Evolutionary conservation across 371 early-diverging fungal genomes (phyloP).

Genomic region (Massospora cicadina): DNA sequence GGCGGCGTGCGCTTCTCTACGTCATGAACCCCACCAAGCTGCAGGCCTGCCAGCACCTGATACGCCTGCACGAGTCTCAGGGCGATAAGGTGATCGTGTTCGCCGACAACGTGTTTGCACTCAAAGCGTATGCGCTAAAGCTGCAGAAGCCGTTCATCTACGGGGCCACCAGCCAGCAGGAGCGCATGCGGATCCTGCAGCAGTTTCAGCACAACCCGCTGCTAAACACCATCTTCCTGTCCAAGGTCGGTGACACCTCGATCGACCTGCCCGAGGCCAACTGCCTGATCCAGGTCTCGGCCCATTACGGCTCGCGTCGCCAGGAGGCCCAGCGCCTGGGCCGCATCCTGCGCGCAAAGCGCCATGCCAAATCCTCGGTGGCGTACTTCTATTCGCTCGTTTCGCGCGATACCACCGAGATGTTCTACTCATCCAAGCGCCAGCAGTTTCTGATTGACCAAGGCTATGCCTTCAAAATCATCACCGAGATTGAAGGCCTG

Average conservation of each 20-base stretch:
- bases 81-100: constrained; percentile 99
- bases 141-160: constrained; percentile 90
- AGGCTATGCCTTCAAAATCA: constrained; percentile 98
- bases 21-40: constrained; percentile 99
- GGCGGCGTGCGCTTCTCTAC: constrained; percentile 68
- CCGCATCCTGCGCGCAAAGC: constrained; percentile 95
- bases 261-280: constrained; percentile 99
- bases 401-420: constrained; percentile 97
- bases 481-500: constrained; percentile 62
- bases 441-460: constrained; percentile 99
- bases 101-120: constrained; percentile 96
- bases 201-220: constrained; percentile 91
- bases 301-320: constrained; percentile 97
- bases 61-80: constrained; percentile 82
- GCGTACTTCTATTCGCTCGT: constrained; percentile 98
- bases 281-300: constrained; percentile 96
- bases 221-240: constrained; percentile 93
- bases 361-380: constrained; percentile 88
- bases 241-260: constrained; percentile 98
- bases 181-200: constrained; percentile 88
- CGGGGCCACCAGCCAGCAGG: constrained; percentile 90
- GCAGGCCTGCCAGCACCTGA: constrained; percentile 95
- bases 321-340: constrained; percentile 98
- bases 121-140: constrained; percentile 81
- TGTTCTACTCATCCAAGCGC: constrained; percentile 95